Evolutionary conservation across 2,329 filamentous ascomycete genomes (phyloP).

Genomic region (Diaporthe sp.): DNA sequence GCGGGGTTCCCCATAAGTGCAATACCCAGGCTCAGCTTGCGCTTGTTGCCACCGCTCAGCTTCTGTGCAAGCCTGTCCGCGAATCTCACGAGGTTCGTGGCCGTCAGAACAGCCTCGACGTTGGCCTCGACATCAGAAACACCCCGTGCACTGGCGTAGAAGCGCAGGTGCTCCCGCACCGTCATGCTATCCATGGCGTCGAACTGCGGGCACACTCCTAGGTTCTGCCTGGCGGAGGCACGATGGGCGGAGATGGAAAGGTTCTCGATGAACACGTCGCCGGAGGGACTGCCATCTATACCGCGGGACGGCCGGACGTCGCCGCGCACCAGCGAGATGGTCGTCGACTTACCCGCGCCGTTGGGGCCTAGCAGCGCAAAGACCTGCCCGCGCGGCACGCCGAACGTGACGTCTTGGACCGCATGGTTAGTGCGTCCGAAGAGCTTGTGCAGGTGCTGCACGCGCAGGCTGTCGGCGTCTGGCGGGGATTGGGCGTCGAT

Average conservation of each 20-base stretch:
- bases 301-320: slow-evolving; percentile 82
- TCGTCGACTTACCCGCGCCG: slow-evolving; percentile 92
- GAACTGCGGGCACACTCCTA: slow-evolving; percentile 93
- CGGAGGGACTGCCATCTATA: slow-evolving; percentile 48
- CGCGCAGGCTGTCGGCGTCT: slow-evolving; percentile 78
- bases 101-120: slow-evolving; percentile 81
- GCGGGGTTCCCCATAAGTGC: slow-evolving; percentile 93
- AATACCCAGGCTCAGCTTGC: slow-evolving; percentile 91
- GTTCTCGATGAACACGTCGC: slow-evolving; percentile 85
- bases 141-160: slow-evolving; percentile 89
- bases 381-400: slow-evolving; percentile 83
- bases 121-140: slow-evolving; percentile 83
- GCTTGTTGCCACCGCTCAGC: slow-evolving; percentile 91
- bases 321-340: slow-evolving; percentile 90
- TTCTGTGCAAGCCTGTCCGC: slow-evolving; percentile 81
- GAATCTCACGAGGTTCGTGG: slow-evolving; percentile 83
- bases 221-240: slow-evolving; percentile 78
- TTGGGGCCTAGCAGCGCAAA: slow-evolving; percentile 93
- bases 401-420: slow-evolving; percentile 91
- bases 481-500: slow-evolving; percentile 65
- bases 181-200: slow-evolving; percentile 94
- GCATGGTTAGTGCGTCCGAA: slow-evolving; percentile 66
- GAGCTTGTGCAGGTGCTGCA: slow-evolving; percentile 83
- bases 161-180: slow-evolving; percentile 85
- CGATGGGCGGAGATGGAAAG: slow-evolving; percentile 81